These are phyloP conservation scores for Benincasa hispida DNA, from an alignment of 306 rosid species.

Conservation along the genomic window DNA sequence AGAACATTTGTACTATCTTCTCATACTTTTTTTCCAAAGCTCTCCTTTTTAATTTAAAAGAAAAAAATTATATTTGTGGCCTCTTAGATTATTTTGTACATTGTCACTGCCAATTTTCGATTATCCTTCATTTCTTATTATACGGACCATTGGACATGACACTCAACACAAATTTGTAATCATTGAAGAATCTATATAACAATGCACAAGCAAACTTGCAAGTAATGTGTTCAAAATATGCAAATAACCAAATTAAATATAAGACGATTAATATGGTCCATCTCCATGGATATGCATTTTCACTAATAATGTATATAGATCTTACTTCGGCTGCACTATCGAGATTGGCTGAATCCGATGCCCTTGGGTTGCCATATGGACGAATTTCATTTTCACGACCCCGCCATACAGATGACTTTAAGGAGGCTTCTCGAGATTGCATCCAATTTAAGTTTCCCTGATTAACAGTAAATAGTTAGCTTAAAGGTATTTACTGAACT, in stretches of 20 bases:
- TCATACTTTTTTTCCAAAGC: no score
- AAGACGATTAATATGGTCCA: background rate
- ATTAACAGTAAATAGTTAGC: constrained; percentile 17
- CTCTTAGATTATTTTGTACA: background rate
- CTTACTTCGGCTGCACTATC: constrained; percentile 97
- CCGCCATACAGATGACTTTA: constrained; percentile 88
- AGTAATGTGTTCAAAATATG: background rate
- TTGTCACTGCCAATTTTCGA: background rate
- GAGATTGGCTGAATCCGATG: constrained; percentile 94
- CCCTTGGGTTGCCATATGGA: constrained; percentile 87
- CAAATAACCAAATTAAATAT: background rate
- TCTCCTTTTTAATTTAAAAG: no score
- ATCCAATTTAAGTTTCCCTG: constrained; percentile 99
- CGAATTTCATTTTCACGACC: constrained; percentile 95
- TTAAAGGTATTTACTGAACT: constrained; percentile 4
- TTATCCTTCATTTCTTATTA: background rate
- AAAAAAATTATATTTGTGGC: background rate
- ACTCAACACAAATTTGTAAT: background rate
- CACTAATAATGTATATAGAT: background rate
- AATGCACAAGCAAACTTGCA: background rate
- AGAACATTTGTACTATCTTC: no score
- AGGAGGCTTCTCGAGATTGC: constrained; percentile 89
- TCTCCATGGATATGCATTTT: background rate
- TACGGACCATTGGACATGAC: background rate
- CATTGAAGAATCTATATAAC: background rate